Base-by-base conservation (phyloP, 192 early-diverging fungal species). In the Mortierella antarctica region DNA sequence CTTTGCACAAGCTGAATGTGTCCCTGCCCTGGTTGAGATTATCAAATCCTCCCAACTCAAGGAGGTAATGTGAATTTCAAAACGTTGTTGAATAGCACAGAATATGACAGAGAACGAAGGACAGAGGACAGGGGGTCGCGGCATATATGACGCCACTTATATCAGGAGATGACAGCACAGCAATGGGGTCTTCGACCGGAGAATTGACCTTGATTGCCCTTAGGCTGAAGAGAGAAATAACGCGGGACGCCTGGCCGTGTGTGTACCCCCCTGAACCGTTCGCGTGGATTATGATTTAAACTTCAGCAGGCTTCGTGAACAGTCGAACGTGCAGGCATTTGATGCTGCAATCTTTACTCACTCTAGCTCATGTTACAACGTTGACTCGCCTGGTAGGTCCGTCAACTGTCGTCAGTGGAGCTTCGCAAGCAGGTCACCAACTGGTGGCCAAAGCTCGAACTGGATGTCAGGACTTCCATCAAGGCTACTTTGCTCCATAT, bases 361-460 rank as follows among this genome's bases (percentile, higher is more conserved):
- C 17, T 51, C 1, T 11, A 51, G 1, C 17, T 51, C 17, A 51
- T 51, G 11, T 46, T 0, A 46, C 44, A 20, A 46, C 21, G 42
- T 46, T 61, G 10, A 46, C 5, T 42, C 5, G 44, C 4, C n/a
- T 5, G 31, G 1, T 58, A 82, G 80, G 67, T 97, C 39, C 93
- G 95, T 63, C 95, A 97, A 81, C 85, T 97, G 62, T 92, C 94
- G 41, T 90, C 94, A 20, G 96, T 97, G 39, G 96, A 97, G 86
- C 87, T 94, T 71, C 89, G 93, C 62, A 97, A 97, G 82, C 90
- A 92, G 62, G 82, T 94, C 47, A 64, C 86, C 44, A 92, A 86
- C 85, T 91, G 86, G 86, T 97, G 95, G 95, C 70, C 83, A n/a
- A 84, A 88, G 13, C 55, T 95, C 18, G 91, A 90, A 50, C 84